Conservation (phyloP, 768 basidiomycete genomes). For the Rhizopogon rudus region DNA sequence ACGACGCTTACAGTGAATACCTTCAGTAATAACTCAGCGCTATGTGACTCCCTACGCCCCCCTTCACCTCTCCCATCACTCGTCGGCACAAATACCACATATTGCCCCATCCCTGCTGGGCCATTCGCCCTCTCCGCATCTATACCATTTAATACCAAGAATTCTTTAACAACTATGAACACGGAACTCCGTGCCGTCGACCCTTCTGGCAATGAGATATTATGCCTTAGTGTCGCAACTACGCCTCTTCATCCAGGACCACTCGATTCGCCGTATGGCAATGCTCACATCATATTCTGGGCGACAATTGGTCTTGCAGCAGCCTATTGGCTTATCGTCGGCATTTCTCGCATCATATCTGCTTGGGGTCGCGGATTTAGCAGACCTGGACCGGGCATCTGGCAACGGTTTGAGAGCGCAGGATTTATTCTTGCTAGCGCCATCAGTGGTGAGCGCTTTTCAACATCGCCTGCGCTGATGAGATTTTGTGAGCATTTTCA, state of each 20-base stretch:
- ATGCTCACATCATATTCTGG: conserved; percentile 68
- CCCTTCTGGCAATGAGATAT: conserved; percentile 71
- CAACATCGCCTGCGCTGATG: conserved; percentile 80
- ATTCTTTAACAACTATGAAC: conserved; percentile 76
- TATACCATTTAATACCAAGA: conserved; percentile 58
- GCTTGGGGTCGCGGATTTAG: conserved; percentile 74
- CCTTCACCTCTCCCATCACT: conserved; percentile 61
- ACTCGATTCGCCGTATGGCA: conserved; percentile 55
- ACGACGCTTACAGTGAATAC: conserved; percentile 74
- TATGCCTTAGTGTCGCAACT: conserved; percentile 75
- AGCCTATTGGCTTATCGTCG: conserved; percentile 79
- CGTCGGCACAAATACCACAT: conserved; percentile 30
- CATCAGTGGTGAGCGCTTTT: conserved; percentile 85
- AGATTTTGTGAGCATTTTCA: conserved; percentile 66
- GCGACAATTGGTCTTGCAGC: conserved; percentile 65
- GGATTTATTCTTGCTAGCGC: conserved; percentile 91
- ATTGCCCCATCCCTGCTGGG: conserved; percentile 79
- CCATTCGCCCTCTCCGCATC: conserved; percentile 77
- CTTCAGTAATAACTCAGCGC: conserved; percentile 63
- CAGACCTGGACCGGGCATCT: conserved; percentile 54
- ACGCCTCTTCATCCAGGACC: conserved; percentile 70
- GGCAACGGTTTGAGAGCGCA: conserved; percentile 73
- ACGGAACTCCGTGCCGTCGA: conserved; percentile 89
- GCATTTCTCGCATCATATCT: conserved; percentile 74
- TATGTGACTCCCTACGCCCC: conserved; percentile 79